Conservation (phyloP, 202 grass and related monocot genomes). For the Alloteropsis angusta region DNA sequence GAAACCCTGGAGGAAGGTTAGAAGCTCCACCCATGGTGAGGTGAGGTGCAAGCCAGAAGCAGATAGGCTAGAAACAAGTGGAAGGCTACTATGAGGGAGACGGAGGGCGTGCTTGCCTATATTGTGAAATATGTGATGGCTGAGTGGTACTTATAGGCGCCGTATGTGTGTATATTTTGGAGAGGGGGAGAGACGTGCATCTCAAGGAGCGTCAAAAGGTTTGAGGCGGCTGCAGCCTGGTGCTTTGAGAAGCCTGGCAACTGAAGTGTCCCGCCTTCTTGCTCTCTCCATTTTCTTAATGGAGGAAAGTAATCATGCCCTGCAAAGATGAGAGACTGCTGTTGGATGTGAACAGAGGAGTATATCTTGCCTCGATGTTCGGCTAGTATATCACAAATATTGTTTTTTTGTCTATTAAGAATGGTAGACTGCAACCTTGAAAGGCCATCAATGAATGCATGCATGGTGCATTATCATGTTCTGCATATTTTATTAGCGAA, state of each 20-base stretch:
- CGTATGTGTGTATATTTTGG: constrained; percentile 23
- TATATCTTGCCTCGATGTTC: constrained; percentile 9
- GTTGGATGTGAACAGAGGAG: constrained; percentile 20
- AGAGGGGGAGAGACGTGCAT: constrained; percentile 30
- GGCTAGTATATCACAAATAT: not conserved
- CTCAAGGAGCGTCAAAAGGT: constrained; percentile 34
- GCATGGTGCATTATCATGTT: constrained; percentile 38
- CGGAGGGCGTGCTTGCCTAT: constrained; percentile 30
- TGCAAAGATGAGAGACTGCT: constrained; percentile 25
- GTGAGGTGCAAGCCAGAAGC: constrained; percentile 21
- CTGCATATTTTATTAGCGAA: constrained; percentile 3
- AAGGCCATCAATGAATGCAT: constrained; percentile 25
- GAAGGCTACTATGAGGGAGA: constrained; percentile 4
- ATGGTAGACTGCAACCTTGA: constrained; percentile 6
- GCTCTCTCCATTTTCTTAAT: constrained; percentile 18
- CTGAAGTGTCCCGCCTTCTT: constrained; percentile 25
- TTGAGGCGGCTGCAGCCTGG: constrained; percentile 38
- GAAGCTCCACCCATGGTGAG: constrained; percentile 50
- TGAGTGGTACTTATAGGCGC: constrained; percentile 37
- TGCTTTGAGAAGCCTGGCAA: constrained; percentile 36
- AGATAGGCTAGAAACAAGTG: constrained; percentile 18
- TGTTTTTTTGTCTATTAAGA: not conserved
- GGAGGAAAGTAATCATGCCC: constrained; percentile 15
- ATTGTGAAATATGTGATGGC: constrained; percentile 14
- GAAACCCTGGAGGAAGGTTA: constrained; percentile 85